Conservation (phyloP, 805 yeast genomes). For the Monosporozyma siamensis region DNA sequence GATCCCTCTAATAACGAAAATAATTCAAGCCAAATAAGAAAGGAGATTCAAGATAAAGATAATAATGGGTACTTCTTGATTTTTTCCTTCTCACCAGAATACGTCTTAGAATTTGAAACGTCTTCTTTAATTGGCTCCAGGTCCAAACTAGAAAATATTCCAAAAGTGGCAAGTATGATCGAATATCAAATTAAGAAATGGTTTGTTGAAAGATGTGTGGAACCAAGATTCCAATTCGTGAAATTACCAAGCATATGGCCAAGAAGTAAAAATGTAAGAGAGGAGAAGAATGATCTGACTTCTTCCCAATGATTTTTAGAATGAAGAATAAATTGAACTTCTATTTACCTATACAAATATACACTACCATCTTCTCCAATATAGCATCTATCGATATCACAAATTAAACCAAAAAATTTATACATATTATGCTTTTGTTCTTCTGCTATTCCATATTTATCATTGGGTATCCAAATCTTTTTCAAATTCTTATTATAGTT, state of each 20-base stretch:
- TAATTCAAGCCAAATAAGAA: background rate
- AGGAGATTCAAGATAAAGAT: slow-evolving; percentile 7
- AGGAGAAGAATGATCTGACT: slow-evolving; percentile 25
- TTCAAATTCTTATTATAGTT: slow-evolving; percentile 5
- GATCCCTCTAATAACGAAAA: slow-evolving; percentile 10
- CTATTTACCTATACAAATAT: slow-evolving; percentile 4
- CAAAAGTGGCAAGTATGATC: slow-evolving; percentile 76
- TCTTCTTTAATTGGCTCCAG: slow-evolving; percentile 86
- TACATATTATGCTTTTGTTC: slow-evolving; percentile 13
- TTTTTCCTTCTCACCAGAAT: slow-evolving; percentile 88
- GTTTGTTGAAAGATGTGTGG: slow-evolving; percentile 89
- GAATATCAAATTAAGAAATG: slow-evolving; percentile 76
- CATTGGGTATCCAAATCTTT: slow-evolving; percentile 37
- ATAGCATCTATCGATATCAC: slow-evolving; percentile 8
- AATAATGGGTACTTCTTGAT: slow-evolving; percentile 58
- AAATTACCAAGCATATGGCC: slow-evolving; percentile 87
- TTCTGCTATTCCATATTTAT: slow-evolving; percentile 30
- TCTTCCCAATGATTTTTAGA: no score
- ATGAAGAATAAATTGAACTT: background rate
- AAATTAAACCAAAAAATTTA: slow-evolving; percentile 9
- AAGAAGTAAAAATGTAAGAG: slow-evolving; percentile 46
- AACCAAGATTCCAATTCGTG: slow-evolving; percentile 84
- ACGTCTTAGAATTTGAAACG: slow-evolving; percentile 79
- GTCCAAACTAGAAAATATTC: slow-evolving; percentile 85
- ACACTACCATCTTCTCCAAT: slow-evolving; percentile 14